These are phyloP conservation scores for Papilionanthe hybrid DNA, from an alignment of 116 monocot species.

Conservation along the genomic window DNA sequence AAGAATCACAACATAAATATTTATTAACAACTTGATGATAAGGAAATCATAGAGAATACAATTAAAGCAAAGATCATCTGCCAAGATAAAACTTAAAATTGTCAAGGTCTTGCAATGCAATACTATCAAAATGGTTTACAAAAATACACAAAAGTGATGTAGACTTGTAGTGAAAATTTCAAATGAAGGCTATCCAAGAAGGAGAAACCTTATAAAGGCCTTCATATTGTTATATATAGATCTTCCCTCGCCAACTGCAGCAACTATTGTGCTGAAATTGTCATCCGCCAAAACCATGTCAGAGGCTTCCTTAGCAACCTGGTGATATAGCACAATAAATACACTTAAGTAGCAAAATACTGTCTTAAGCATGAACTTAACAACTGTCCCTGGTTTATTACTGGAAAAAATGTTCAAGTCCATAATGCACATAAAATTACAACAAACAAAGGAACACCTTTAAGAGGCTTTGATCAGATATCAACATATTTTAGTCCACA, in stretches of 20 bases:
- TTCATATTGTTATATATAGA: conserved; percentile 93
- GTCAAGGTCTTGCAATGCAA: background rate
- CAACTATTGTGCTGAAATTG: conserved; percentile 84
- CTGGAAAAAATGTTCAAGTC: no score
- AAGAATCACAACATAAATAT: no score
- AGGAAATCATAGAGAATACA: no score
- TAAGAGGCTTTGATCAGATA: no score
- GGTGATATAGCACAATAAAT: background rate
- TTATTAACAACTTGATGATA: no score
- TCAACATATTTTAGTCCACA: no score
- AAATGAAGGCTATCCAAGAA: background rate
- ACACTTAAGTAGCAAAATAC: background rate
- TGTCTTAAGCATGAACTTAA: background rate
- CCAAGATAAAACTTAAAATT: no score
- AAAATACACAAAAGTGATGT: no score
- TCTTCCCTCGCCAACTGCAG: conserved; percentile 73
- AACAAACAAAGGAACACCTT: background rate
- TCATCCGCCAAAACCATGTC: conserved; percentile 89
- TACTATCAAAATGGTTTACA: background rate
- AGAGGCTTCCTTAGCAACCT: conserved; percentile 87
- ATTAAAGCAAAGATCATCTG: no score
- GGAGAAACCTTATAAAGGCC: conserved; percentile 65
- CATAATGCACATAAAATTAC: background rate
- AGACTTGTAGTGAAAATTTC: background rate
- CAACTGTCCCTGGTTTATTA: no score